phyloP scores from a whole-genome alignment of 2,329 filamentous ascomycete species.

The Fusarium sp. region DNA sequence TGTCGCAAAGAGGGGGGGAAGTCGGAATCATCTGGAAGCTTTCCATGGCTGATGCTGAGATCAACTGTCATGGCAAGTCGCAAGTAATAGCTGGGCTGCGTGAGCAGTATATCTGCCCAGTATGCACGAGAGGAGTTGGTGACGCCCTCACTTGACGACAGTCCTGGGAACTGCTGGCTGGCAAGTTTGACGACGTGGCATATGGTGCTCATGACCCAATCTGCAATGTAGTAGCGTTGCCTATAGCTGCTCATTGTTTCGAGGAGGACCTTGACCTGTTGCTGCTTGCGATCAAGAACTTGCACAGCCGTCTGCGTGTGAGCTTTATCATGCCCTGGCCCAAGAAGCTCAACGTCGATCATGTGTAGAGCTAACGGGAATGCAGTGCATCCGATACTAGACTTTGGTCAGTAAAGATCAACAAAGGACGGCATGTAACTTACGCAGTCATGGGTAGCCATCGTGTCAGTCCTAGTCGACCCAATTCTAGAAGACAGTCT shows the following conservation, averaged over 20 bases:
- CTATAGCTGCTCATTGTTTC: constrained; percentile 41
- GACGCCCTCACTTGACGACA: not conserved
- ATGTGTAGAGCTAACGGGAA: constrained; percentile 40
- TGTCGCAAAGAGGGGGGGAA: constrained; percentile 35
- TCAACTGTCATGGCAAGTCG: constrained; percentile 39
- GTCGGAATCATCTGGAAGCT: constrained; percentile 39
- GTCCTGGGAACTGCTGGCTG: constrained; percentile 12
- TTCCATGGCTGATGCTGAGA: constrained; percentile 41
- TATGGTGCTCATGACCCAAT: constrained; percentile 40
- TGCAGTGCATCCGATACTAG: constrained; percentile 38
- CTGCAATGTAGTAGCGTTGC: constrained; percentile 38
- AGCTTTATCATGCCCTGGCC: constrained; percentile 7
- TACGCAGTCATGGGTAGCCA: constrained; percentile 45
- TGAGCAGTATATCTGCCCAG: constrained; percentile 37
- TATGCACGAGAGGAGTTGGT: constrained; percentile 7
- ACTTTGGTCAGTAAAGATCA: not conserved
- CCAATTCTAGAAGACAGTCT: constrained; percentile 37
- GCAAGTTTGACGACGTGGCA: constrained; percentile 37
- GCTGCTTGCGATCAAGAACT: constrained; percentile 25
- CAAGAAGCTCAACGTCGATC: constrained; percentile 39
- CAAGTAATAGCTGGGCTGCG: constrained; percentile 31
- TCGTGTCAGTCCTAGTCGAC: constrained; percentile 25
- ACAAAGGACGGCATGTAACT: not conserved
- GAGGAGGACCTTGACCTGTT: constrained; percentile 34
- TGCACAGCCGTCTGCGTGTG: not conserved